Conservation (phyloP, 2,329 filamentous ascomycete species). For the Sporothrix dimorphospora region DNA sequence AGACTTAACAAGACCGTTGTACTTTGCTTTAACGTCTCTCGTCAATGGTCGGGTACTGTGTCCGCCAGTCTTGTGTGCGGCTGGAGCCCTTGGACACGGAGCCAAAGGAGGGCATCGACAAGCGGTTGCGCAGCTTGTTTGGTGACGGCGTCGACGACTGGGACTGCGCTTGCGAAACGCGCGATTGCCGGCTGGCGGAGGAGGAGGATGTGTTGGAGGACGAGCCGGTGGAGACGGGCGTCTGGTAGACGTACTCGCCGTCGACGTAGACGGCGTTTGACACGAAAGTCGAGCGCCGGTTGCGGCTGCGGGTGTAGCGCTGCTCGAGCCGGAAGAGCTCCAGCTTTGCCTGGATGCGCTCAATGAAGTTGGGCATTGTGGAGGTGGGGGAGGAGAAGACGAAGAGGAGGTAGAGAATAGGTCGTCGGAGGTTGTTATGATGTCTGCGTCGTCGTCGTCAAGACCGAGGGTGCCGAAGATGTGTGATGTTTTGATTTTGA, state of each 20-base stretch:
- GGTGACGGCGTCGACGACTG: constrained; percentile 40
- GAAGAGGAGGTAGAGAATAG: no score
- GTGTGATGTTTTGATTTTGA: neutral
- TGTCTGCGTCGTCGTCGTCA: neutral
- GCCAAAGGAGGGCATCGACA: constrained; percentile 61
- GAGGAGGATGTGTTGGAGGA: constrained; percentile 49
- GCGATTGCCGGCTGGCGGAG: constrained; percentile 30
- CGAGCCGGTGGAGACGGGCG: constrained; percentile 61
- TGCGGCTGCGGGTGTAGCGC: constrained; percentile 86
- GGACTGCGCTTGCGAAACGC: constrained; percentile 35
- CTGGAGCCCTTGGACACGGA: constrained; percentile 45
- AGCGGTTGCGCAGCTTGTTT: constrained; percentile 51
- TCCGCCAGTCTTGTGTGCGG: constrained; percentile 47
- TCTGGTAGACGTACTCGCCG: constrained; percentile 88
- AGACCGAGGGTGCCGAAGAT: neutral
- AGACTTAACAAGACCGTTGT: neutral
- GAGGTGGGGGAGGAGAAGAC: no score
- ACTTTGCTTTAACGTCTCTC: constrained; percentile 25
- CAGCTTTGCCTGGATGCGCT: constrained; percentile 68
- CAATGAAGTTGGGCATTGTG: constrained; percentile 49
- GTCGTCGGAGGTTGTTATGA: neutral
- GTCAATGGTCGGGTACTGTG: constrained; percentile 33
- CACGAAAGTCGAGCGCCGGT: constrained; percentile 84
- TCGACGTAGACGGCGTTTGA: constrained; percentile 91
- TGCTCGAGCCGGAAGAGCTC: constrained; percentile 95